Evolutionary conservation across 495 filamentous ascomycete species (phyloP), one percentile per base, ranked within the genome.

Genomic region (Aspergillus cristatus): DNA sequence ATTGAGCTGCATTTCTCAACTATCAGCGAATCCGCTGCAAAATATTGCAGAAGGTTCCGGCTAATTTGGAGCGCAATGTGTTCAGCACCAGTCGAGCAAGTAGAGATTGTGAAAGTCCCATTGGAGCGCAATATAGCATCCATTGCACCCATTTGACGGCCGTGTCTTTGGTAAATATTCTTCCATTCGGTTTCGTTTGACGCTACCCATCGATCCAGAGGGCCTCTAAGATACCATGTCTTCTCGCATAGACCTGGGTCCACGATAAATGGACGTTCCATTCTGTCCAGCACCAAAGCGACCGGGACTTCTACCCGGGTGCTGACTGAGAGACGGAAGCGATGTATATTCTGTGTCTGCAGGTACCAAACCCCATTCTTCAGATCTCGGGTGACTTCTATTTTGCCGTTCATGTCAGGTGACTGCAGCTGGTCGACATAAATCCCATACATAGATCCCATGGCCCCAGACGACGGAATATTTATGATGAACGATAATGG

Each of bases 21-120:
- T 26, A 78, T 67, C 22, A 60, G 51, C n/a, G 71, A 55, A 51
- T 78, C 75, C 22, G 74, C 75, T 42, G 51, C 59, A 54, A 72
- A 78, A 44, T 78, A 79, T 43, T 78, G 76, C 40, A 66, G 62
- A 1, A 79, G 56, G 42, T 78, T 80, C 25, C 74, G 65, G 15
- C 74, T 67, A n/a, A 76, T 60, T 38, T 78, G 75, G 8, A 74
- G 48, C 1, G 71, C 74, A 18, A 68, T 40, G 30, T 48, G 35
- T 10, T 49, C 42, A 14, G 50, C 48, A 12, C 47, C 47, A 14
- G 30, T 18, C 14, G 54, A 53, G 39, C 57, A 52, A 39, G 50
- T 38, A 34, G 37, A 46, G 36, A 78, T 74, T 5, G 47, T 42
- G 36, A 79, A 74, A 15, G 43, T 45, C 12, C 66, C 67, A 5